Evolutionary conservation across 305 asterid genomes (phyloP), one percentile per base, ranked within the genome.

Genomic region (Fraxinus sp.): DNA sequence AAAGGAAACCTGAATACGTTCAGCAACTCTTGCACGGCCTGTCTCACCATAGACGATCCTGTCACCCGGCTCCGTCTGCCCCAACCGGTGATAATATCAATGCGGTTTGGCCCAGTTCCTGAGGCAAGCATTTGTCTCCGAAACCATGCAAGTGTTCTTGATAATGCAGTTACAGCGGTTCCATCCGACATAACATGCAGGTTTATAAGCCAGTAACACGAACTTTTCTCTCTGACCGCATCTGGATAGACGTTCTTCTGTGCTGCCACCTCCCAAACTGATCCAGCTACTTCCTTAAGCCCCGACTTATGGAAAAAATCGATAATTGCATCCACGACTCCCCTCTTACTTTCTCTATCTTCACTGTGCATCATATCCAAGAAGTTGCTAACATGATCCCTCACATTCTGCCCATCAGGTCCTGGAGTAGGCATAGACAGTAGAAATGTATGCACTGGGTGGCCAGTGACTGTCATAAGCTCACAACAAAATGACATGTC

Each of bases 121-220:
- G 97, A 90, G 37, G 74, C 84, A 4, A 94, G 92, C 91, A 95
- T 89, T 86, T 93, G 93, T 36, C 86, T 86, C 10, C 94, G 94
- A 55, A 95, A 93, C 94, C 94, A 89, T 9, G 99, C 98, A 32
- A 95, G 94, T 1, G 98, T 93, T 82, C 98, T 91, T 7, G 99
- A 94, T 0, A 95, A 83, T 14, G 99, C 99, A 1, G 95, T 95
- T 46, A 95, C 94, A 1, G 99, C 99, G 2, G 99, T 95, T 20
- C 98, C 99, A 83, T 93, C 98, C 0, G 98, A 94, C 99, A 95
- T 95, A 1, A 95, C 98, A 3, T 95, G 99, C 28, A 95, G 90
- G 87, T 95, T 95, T 82, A 95, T 93, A 49, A 95, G 97, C 99
- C 99, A 95, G 66, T 95, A 91, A 37, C 89, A 87, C 0, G 94